Conservation (phyloP, 345 rosid species). For the Euphorbia peplus region DNA sequence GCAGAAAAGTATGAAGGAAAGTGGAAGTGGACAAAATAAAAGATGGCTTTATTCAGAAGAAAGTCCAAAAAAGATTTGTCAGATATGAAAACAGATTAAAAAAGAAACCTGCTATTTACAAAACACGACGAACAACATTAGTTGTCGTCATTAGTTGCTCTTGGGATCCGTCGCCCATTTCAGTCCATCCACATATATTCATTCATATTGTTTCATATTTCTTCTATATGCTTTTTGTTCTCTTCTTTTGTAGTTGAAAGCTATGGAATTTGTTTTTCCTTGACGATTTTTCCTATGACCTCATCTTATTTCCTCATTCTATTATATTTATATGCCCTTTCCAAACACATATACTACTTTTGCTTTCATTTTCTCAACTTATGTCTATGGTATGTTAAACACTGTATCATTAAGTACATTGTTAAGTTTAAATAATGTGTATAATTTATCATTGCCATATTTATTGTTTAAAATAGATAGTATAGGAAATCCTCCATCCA, state of each 20-base stretch:
- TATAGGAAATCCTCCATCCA: too few species aligned
- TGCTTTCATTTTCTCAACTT: too few species aligned
- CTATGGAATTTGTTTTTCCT: background rate
- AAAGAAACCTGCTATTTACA: background rate
- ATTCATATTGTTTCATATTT: too few species aligned
- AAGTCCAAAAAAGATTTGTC: conserved; percentile 4
- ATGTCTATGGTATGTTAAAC: too few species aligned
- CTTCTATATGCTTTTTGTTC: too few species aligned
- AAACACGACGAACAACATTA: background rate
- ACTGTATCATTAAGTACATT: too few species aligned
- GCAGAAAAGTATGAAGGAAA: background rate
- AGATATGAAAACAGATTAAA: conserved; percentile 6
- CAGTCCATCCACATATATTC: background rate
- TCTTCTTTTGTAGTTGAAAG: background rate
- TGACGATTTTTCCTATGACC: conserved; percentile 18
- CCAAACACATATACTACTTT: background rate
- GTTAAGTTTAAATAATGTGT: too few species aligned
- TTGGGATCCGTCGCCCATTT: conserved; percentile 16
- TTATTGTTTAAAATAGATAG: too few species aligned
- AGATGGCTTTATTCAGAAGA: conserved; percentile 1
- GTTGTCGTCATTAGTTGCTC: background rate
- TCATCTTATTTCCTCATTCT: background rate
- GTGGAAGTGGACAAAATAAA: background rate
- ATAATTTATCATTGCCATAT: too few species aligned
- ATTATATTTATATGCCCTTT: background rate